Evolutionary conservation across 2,329 filamentous ascomycete genomes (phyloP), one percentile per base, ranked within the genome.

Genomic region (Curvularia eragrostidis): DNA sequence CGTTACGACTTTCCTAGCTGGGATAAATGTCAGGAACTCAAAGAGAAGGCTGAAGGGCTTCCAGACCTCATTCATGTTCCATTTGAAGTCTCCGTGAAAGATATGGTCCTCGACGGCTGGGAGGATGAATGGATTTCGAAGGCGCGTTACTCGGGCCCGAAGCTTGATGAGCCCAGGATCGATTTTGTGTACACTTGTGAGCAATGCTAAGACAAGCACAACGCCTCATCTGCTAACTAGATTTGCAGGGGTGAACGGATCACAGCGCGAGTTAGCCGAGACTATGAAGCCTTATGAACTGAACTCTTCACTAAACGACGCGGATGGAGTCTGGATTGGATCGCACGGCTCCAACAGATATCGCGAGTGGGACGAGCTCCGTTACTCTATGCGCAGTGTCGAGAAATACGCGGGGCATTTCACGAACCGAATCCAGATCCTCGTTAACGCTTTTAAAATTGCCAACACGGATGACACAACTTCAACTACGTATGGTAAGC

Each of bases 311-410:
- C 70, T 81, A 8, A 80, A 80, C 56, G 78, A 80, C 52, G 48
- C 64, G 1, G 72, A 76, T 15, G 77, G 78, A n/a, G 68, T 74
- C 48, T 80, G 78, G 78, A 68, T 80, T 19, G 66, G 71, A 19
- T 75, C 75, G 6, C 79, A 81, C 55, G 72, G 78, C 48, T 71
- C 78, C 42, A 81, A 81, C 60, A 64, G 78, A 18, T 81, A 81
- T 59, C 76, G 79, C 1, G 79, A 81, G 58, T 81, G 79, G 78
- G 73, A 80, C 44, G 79, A 81, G 63, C 61, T 81, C n/a, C 72
- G 77, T 28, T 80, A 79, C 56, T 81, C 79, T 2, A 72, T 81
- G 64, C 73, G 78, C 26, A 80, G 77, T 42, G 69, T 81, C 19
- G 75, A 80, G 54, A 74, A 72, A 36, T 77, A 79, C 53, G 78